Evolutionary conservation across 2,329 filamentous ascomycete species (phyloP).

Genomic region (Paecilomyces sp.): DNA sequence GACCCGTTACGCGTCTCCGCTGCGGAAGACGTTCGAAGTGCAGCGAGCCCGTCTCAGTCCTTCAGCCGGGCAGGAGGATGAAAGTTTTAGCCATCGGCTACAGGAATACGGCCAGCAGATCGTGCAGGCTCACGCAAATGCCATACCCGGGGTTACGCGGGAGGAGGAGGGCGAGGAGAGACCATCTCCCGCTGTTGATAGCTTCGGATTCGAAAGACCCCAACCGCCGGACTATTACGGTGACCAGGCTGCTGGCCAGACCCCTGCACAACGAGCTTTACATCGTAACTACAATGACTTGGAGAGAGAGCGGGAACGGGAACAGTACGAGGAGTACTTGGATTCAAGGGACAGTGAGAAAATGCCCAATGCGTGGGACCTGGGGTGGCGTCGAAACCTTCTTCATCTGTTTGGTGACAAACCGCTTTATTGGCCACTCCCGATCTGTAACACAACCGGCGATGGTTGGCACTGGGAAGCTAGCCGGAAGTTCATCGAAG

Average conservation of each 20-base stretch:
- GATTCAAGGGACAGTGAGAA: slow-evolving; percentile 83
- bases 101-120: slow-evolving; percentile 65
- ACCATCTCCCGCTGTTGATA: slow-evolving; percentile 26
- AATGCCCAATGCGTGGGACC: slow-evolving; percentile 87
- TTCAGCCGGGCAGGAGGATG: slow-evolving; percentile 21
- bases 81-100: slow-evolving; percentile 34
- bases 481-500: slow-evolving; percentile 68
- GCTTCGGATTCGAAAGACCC: neutral
- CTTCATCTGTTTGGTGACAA: slow-evolving; percentile 71
- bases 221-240: neutral
- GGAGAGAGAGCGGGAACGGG: slow-evolving; percentile 58
- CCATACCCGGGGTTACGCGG: slow-evolving; percentile 69
- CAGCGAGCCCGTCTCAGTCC: slow-evolving; percentile 44
- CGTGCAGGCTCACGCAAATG: slow-evolving; percentile 74
- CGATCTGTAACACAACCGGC: slow-evolving; percentile 76
- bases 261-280: slow-evolving; percentile 40
- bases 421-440: slow-evolving; percentile 68
- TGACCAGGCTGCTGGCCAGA: slow-evolving; percentile 16
- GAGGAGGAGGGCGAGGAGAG: slow-evolving; percentile 71
- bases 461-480: slow-evolving; percentile 95
- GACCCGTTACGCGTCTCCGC: slow-evolving; percentile 80
- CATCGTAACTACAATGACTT: slow-evolving; percentile 46
- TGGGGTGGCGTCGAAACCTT: slow-evolving; percentile 76
- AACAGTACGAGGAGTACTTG: slow-evolving; percentile 72
- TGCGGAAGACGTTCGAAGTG: slow-evolving; percentile 63